Evolutionary conservation across 2,329 filamentous ascomycete species (phyloP).

Genomic region (Fusarium anguioides): DNA sequence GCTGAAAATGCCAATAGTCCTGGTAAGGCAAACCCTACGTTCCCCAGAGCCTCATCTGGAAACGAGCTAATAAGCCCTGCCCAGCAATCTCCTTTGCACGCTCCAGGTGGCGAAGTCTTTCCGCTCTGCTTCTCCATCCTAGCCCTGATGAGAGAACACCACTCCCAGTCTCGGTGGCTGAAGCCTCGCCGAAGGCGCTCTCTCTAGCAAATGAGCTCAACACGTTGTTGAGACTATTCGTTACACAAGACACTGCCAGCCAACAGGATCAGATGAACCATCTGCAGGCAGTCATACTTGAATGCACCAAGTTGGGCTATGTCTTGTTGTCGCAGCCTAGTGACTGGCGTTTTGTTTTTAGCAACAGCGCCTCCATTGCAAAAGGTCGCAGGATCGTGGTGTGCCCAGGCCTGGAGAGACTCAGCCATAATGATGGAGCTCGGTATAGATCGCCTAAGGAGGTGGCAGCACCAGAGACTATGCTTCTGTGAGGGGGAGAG

Average conservation of each 20-base stretch:
- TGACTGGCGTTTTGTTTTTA: slow-evolving; percentile 52
- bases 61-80: too few species aligned
- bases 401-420: slow-evolving; percentile 48
- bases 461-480: slow-evolving; percentile 36
- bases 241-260: slow-evolving; percentile 40
- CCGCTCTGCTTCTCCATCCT: slow-evolving; percentile 56
- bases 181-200: slow-evolving; percentile 47
- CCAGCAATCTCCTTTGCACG: slow-evolving; percentile 48
- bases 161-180: slow-evolving; percentile 46
- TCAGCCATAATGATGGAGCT: slow-evolving; percentile 42
- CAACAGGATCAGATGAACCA: slow-evolving; percentile 52
- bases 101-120: slow-evolving; percentile 56
- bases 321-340: slow-evolving; percentile 56
- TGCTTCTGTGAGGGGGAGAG: slow-evolving; percentile 19
- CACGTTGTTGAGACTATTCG: slow-evolving; percentile 50
- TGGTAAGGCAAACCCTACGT: slow-evolving; percentile 48
- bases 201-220: slow-evolving; percentile 50
- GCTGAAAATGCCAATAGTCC: slow-evolving; percentile 43
- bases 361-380: background rate
- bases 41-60: too few species aligned
- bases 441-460: slow-evolving; percentile 36
- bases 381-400: slow-evolving; percentile 35
- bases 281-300: slow-evolving; percentile 53
- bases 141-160: slow-evolving; percentile 51
- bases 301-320: slow-evolving; percentile 56